Conservation (phyloP, 768 basidiomycete species). For the Coprinellus micaceus region DNA sequence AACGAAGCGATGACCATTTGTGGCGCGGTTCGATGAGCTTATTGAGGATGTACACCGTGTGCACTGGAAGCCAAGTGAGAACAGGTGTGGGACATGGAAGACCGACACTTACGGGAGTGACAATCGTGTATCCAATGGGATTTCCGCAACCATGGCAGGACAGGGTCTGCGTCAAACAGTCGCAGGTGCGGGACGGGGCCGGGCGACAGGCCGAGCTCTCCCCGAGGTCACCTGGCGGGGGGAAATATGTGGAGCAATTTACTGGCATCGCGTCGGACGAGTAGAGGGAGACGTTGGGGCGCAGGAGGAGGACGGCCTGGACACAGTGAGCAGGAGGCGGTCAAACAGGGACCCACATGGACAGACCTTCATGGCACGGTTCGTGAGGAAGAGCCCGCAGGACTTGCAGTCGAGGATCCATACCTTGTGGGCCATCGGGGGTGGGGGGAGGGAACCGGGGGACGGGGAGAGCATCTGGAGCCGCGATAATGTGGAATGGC, state of each 20-base stretch:
- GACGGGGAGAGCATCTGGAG: conserved; percentile 34
- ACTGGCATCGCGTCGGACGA: conserved; percentile 77
- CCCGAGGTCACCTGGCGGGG: conserved; percentile 41
- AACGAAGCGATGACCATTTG: conserved; percentile 84
- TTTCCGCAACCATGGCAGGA: conserved; percentile 78
- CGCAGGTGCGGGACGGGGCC: conserved; percentile 57
- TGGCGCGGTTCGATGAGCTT: conserved; percentile 60
- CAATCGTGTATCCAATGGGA: conserved; percentile 77
- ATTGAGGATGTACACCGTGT: conserved; percentile 70
- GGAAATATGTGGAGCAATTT: conserved; percentile 67
- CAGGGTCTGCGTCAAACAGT: conserved; percentile 79
- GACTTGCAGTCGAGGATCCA: conserved; percentile 78
- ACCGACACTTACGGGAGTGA: conserved; percentile 49
- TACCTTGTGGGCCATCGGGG: conserved; percentile 63
- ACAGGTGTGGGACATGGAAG: neutral
- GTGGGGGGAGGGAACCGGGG: conserved; percentile 41
- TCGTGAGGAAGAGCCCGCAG: conserved; percentile 73
- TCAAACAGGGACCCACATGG: neutral
- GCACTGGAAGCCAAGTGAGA: conserved; percentile 38
- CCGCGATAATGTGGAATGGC: conserved; percentile 28
- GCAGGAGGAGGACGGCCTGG: conserved; percentile 79
- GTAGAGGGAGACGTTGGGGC: conserved; percentile 77
- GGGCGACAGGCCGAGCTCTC: conserved; percentile 35
- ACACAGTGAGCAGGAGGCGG: neutral
- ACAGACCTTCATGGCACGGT: conserved; percentile 79